Evolutionary conservation across 2,329 filamentous ascomycete genomes (phyloP).

Genomic region (Meredithiella fracta): DNA sequence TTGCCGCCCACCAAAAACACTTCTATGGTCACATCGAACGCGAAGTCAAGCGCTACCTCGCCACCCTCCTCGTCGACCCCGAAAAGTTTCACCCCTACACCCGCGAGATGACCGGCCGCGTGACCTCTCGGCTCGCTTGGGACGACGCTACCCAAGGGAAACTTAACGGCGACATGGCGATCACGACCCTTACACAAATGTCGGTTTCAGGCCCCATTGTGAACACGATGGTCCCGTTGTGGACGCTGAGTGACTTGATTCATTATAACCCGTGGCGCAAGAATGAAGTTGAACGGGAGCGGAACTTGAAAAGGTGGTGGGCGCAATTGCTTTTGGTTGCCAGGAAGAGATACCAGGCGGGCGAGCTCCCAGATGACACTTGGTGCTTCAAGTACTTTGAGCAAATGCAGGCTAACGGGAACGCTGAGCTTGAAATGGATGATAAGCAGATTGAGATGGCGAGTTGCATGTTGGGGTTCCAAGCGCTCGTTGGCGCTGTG

Average conservation of each 20-base stretch:
- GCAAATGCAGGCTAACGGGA: constrained; percentile 26
- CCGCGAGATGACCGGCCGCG: constrained; percentile 32
- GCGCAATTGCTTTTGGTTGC: constrained; percentile 25
- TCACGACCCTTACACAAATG: constrained; percentile 32
- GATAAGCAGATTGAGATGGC: constrained; percentile 30
- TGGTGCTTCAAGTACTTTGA: constrained; percentile 34
- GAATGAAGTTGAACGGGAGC: constrained; percentile 29
- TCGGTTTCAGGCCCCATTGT: constrained; percentile 35
- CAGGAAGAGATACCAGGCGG: constrained; percentile 25
- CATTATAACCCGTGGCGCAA: constrained; percentile 31
- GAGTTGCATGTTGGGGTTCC: constrained; percentile 35
- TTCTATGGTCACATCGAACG: constrained; percentile 34
- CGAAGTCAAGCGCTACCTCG: constrained; percentile 30
- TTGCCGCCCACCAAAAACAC: constrained; percentile 23
- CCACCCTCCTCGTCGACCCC: constrained; percentile 30
- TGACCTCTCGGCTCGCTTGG: constrained; percentile 35
- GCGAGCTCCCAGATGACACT: constrained; percentile 28
- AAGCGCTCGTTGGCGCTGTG: constrained; percentile 34
- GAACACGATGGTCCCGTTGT: constrained; percentile 33
- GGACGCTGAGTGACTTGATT: constrained; percentile 26
- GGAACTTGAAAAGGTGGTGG: constrained; percentile 31
- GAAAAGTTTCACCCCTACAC: constrained; percentile 29
- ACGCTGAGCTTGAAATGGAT: constrained; percentile 25
- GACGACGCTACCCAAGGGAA: constrained; percentile 31
- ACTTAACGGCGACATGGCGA: constrained; percentile 30